Base-by-base conservation (phyloP, 371 early-diverging fungal genomes). In the Dentiscutata heterogama region DNA sequence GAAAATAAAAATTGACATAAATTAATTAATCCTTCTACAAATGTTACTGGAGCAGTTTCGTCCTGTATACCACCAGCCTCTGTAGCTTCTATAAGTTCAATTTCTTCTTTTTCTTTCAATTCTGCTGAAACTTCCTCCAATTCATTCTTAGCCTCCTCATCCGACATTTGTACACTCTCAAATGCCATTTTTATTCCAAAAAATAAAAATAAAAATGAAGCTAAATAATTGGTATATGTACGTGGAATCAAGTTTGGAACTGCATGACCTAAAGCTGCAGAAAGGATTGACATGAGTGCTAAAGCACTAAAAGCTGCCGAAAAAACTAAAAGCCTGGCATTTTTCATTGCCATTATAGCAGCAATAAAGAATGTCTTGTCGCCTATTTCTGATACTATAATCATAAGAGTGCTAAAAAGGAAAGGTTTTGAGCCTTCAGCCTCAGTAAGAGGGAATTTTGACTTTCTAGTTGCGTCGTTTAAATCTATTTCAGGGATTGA, bases 321-420 rank as follows among this genome's bases (percentile, higher is more conserved):
- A 87, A 98, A 98, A 67, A 98, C 95, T 73, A 97, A 89, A 25
- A 92, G 80, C 27, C 96, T 93, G 46, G 96, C 92, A 85, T 96
- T 94, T 83, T 93, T 93, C 98, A 99, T 99, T 39, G 98, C 98
- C 94, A 98, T 92, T 82, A 98, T 96, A 54, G 97, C 97, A 5
- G 97, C 96, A 78, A 98, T 98, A 78, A 98, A 89, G 83, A 98
- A 98, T 20, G 99, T 98, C 89, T 98, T 98, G 93, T 98, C 99
- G 65, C 99, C 99, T 82, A 97, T 96, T 85, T 98, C 98, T 14
- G 97, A 96, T 25, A 96, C 94, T 29, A 96, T 88, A 76, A 97
- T 97, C 91, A 98, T 95, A 31, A 93, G 14, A 27, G 51, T 27
- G 39, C 71, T 58, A 25, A 80, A 20, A 27, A 80, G 42, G n/a